phyloP scores from a whole-genome alignment of 768 basidiomycete genomes.

The Paxillus involutus region DNA sequence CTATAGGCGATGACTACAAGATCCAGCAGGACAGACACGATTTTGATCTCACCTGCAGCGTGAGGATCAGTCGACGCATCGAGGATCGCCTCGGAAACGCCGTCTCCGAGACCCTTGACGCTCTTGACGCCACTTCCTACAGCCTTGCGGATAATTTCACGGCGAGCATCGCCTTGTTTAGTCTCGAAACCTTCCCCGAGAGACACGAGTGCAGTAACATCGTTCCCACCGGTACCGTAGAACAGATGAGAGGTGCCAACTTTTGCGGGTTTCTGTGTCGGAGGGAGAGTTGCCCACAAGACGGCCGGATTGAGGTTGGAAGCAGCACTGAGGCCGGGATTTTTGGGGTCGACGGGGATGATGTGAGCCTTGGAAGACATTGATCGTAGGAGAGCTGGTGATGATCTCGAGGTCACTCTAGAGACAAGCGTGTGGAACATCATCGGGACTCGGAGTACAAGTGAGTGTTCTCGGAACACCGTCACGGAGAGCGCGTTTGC shows the following conservation, averaged over 20 bases:
- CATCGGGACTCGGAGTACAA: slow-evolving; percentile 20
- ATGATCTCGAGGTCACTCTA: slow-evolving; percentile 18
- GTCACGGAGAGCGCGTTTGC: too few species aligned
- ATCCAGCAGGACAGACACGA: background rate
- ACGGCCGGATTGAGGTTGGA: slow-evolving; percentile 43
- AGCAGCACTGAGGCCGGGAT: slow-evolving; percentile 26
- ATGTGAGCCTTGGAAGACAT: slow-evolving; percentile 60
- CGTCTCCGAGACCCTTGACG: slow-evolving; percentile 57
- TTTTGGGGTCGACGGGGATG: slow-evolving; percentile 55
- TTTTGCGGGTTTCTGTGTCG: slow-evolving; percentile 51
- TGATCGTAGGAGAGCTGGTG: slow-evolving; percentile 26
- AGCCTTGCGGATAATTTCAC: slow-evolving; percentile 70
- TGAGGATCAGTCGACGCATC: slow-evolving; percentile 72
- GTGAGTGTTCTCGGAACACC: too few species aligned
- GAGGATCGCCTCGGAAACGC: slow-evolving; percentile 58
- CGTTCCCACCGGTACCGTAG: slow-evolving; percentile 49
- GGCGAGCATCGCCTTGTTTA: slow-evolving; percentile 44
- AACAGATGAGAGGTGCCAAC: slow-evolving; percentile 66
- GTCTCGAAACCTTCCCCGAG: slow-evolving; percentile 53
- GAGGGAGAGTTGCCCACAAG: slow-evolving; percentile 54
- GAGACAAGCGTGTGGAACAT: slow-evolving; percentile 16
- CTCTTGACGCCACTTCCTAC: slow-evolving; percentile 74
- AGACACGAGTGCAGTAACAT: slow-evolving; percentile 55
- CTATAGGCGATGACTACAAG: slow-evolving; percentile 33
- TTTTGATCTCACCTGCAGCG: slow-evolving; percentile 57